phyloP scores from a whole-genome alignment of 2,329 filamentous ascomycete species.

The Aspergillus fumigatus region DNA sequence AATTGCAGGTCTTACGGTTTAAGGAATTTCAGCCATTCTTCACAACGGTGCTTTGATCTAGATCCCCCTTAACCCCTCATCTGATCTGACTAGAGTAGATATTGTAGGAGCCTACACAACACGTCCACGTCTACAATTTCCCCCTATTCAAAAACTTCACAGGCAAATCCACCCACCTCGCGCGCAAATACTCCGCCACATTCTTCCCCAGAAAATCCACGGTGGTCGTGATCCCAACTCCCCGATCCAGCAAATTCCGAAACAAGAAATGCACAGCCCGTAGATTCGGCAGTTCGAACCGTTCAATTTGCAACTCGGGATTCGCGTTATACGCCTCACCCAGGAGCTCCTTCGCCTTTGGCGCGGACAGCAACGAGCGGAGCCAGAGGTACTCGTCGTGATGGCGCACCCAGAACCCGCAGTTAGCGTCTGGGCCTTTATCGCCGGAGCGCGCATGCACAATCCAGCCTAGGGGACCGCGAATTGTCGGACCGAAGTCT shows the following conservation, averaged over 20 bases:
- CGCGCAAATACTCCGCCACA: conserved; percentile 32
- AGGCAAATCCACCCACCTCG: conserved; percentile 31
- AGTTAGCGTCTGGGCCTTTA: conserved; percentile 44
- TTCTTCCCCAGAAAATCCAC: conserved; percentile 39
- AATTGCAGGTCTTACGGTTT: not conserved
- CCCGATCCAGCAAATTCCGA: conserved; percentile 32
- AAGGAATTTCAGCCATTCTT: not conserved
- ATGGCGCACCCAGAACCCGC: conserved; percentile 43
- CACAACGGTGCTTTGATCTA: not conserved
- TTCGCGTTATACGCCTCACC: conserved; percentile 19
- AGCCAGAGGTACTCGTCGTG: conserved; percentile 44
- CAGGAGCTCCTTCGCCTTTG: conserved; percentile 18
- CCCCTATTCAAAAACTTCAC: conserved; percentile 26
- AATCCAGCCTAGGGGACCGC: conserved; percentile 28
- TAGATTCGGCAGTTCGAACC: conserved; percentile 45
- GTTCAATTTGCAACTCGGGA: conserved; percentile 31
- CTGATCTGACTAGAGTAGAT: not conserved
- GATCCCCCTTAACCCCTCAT: too few species aligned
- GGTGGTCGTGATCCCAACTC: conserved; percentile 27
- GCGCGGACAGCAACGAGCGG: conserved; percentile 20
- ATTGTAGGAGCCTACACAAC: not conserved
- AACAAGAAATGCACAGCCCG: conserved; percentile 36
- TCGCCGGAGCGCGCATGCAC: conserved; percentile 40
- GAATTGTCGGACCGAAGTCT: conserved; percentile 20
- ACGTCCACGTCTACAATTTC: conserved; percentile 14